Evolutionary conservation across 345 rosid genomes (phyloP).

Genomic region (Citrus inodora): DNA sequence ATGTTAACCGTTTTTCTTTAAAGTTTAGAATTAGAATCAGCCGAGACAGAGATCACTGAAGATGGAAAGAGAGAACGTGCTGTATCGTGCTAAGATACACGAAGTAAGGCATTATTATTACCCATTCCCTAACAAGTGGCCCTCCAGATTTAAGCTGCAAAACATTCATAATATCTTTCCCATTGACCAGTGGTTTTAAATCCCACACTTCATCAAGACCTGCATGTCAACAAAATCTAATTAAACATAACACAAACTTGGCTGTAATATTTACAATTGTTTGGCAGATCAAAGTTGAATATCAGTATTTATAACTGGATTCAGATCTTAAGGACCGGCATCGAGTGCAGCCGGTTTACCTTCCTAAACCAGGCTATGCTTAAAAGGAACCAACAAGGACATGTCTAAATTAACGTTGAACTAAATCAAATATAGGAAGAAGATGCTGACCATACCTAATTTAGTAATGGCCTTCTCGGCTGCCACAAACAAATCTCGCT

Average conservation of each 20-base stretch:
- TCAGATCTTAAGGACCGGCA: background rate
- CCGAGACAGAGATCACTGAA: no score
- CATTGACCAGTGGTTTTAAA: conserved; percentile 72
- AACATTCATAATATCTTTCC: conserved; percentile 60
- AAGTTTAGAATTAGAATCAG: no score
- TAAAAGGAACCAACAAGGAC: background rate
- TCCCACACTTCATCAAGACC: conserved; percentile 85
- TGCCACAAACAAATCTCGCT: conserved; percentile 43
- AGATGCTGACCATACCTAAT: conserved; percentile 40
- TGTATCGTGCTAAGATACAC: background rate
- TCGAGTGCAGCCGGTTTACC: background rate
- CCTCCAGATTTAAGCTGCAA: conserved; percentile 77
- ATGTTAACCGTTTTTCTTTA: background rate
- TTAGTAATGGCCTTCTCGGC: conserved; percentile 48
- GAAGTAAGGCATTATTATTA: conserved; percentile 26
- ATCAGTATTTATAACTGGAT: background rate
- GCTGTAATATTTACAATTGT: background rate
- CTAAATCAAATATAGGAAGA: background rate
- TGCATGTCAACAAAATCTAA: conserved; percentile 25
- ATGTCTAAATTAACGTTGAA: background rate
- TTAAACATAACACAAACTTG: background rate
- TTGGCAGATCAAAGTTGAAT: background rate
- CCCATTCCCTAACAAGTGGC: conserved; percentile 84
- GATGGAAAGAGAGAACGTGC: no score
- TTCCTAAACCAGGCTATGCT: no score